These are phyloP conservation scores for Tylopilus balloui DNA, from an alignment of 768 basidiomycete genomes.

Conservation along the genomic window DNA sequence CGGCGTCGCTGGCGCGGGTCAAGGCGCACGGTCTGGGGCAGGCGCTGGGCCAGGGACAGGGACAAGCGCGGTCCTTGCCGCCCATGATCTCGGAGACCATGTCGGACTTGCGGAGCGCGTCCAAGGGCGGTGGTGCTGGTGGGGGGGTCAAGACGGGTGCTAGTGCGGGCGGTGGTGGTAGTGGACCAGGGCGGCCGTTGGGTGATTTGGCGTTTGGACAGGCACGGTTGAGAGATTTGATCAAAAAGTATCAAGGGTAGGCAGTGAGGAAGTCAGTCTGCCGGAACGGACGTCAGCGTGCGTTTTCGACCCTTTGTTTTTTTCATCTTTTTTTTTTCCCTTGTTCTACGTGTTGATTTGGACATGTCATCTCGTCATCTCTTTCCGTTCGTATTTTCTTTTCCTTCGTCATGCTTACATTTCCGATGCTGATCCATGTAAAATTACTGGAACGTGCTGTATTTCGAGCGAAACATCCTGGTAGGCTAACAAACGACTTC, in stretches of 20 bases:
- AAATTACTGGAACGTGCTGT: conserved; percentile 7
- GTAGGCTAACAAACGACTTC: too few species aligned
- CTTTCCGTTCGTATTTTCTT: too few species aligned
- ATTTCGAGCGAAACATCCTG: neutral
- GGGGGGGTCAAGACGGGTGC: conserved; percentile 5
- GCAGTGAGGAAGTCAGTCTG: too few species aligned
- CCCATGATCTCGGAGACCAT: conserved; percentile 35
- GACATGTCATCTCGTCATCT: neutral
- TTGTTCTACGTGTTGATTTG: neutral
- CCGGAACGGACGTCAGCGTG: too few species aligned
- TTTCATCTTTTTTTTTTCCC: neutral
- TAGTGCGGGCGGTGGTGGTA: neutral
- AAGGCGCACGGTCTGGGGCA: conserved; percentile 17
- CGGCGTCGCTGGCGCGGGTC: conserved; percentile 67
- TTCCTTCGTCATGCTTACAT: neutral
- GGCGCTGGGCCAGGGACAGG: conserved; percentile 19
- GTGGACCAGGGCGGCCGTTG: conserved; percentile 14
- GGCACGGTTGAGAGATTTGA: conserved; percentile 70
- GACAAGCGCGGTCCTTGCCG: conserved; percentile 21
- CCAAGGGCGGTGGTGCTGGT: neutral
- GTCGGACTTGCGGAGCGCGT: conserved; percentile 12
- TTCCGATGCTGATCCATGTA: neutral
- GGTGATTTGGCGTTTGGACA: conserved; percentile 70
- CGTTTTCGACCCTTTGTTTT: neutral
- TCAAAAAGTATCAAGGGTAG: conserved; percentile 71